These are phyloP conservation scores for Paraphysoderma sedebokerense DNA, from an alignment of 371 early-diverging fungal species.

Conservation along the genomic window DNA sequence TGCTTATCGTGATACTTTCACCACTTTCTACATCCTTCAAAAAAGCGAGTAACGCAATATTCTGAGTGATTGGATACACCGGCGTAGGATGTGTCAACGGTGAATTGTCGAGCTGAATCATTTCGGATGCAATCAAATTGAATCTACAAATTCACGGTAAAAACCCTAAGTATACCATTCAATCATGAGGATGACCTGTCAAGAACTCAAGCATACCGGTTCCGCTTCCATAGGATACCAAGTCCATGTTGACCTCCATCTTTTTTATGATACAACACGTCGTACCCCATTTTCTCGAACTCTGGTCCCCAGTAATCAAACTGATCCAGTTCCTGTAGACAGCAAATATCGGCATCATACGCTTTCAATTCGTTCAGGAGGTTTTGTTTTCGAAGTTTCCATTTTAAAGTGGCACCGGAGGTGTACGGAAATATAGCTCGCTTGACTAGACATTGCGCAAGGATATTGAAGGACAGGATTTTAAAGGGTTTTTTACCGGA, in stretches of 20 bases:
- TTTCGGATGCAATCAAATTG: background rate
- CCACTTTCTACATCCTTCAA: background rate
- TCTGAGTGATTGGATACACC: slow-evolving; percentile 10
- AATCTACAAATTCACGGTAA: too few relatives aligned
- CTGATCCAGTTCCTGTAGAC: slow-evolving; percentile 16
- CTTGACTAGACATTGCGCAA: slow-evolving; percentile 9
- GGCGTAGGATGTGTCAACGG: slow-evolving; percentile 11
- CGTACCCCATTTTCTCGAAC: slow-evolving; percentile 6
- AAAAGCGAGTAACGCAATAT: slow-evolving; percentile 11
- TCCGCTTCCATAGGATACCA: slow-evolving; percentile 13
- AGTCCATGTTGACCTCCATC: slow-evolving; percentile 15
- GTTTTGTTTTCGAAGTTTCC: background rate
- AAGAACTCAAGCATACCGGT: too few relatives aligned
- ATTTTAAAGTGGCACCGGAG: background rate
- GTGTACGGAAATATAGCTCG: slow-evolving; percentile 12
- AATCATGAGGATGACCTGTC: too few relatives aligned
- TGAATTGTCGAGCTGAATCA: slow-evolving; percentile 7
- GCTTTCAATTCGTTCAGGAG: background rate
- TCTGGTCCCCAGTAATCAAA: slow-evolving; percentile 1
- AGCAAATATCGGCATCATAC: slow-evolving; percentile 9
- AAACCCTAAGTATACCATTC: too few relatives aligned
- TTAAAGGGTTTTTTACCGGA: too few relatives aligned
- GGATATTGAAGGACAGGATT: background rate
- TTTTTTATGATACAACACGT: slow-evolving; percentile 5
- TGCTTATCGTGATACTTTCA: slow-evolving; percentile 9